Evolutionary conservation across 2,329 filamentous ascomycete species (phyloP).

Genomic region (Pseudogymnoascus sp.): DNA sequence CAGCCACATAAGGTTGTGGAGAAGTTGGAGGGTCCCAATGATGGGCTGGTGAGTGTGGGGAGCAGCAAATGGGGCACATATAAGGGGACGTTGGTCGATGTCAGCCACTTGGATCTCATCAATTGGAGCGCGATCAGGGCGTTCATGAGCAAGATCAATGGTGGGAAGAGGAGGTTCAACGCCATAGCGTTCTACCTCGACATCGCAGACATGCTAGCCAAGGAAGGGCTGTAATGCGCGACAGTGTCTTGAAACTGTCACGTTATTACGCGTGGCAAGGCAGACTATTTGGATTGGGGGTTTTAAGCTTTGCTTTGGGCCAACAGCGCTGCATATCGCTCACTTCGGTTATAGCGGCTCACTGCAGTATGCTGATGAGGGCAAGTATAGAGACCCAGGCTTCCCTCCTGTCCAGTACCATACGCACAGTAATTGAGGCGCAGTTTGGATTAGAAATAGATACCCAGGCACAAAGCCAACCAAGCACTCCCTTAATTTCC

Average conservation of each 20-base stretch:
- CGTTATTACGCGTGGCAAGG: conserved; percentile 7
- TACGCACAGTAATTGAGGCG: neutral
- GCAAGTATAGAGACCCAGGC: neutral
- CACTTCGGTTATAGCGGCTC: neutral
- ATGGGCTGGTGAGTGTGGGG: conserved; percentile 59
- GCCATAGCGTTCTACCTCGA: conserved; percentile 61
- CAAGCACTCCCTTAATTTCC: conserved; percentile 5
- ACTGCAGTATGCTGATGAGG: neutral
- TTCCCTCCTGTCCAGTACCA: neutral
- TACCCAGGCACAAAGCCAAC: conserved; percentile 6
- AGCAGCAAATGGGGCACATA: conserved; percentile 58
- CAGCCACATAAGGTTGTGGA: conserved; percentile 44
- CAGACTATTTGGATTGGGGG: neutral
- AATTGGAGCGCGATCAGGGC: conserved; percentile 60
- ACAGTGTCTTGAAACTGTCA: neutral
- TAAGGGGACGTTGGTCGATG: conserved; percentile 54
- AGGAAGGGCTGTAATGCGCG: conserved; percentile 43
- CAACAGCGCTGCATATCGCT: neutral
- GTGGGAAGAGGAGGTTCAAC: conserved; percentile 52
- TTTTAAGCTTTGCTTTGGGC: neutral
- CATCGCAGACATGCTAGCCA: conserved; percentile 63
- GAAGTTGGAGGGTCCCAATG: conserved; percentile 51
- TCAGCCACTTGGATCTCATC: conserved; percentile 59
- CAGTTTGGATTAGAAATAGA: conserved; percentile 9
- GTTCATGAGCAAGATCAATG: conserved; percentile 45